Base-by-base conservation (phyloP, 768 basidiomycete species). In the Leccinellum rugosiceps region DNA sequence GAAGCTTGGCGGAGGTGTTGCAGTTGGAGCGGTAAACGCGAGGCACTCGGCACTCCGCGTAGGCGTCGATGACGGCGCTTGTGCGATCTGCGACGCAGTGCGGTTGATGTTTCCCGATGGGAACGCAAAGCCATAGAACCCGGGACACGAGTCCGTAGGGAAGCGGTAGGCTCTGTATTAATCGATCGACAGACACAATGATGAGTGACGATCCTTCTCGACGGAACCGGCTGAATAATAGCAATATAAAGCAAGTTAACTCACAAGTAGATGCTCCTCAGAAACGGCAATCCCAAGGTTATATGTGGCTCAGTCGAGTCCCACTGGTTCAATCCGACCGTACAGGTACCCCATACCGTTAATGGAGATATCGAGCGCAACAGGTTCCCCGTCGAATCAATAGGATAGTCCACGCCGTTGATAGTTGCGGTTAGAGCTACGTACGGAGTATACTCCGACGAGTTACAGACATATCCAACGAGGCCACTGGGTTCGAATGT, bases 51-150 rank as follows among this genome's bases (percentile, higher is more conserved):
- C 50, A n/a, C 56, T 64, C 45, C 63, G 61, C 9, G 56, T 25
- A 0, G 63, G 63, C 4, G 61, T 63, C 56, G 63, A 57, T n/a
- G 59, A 23, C 0, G 68, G 68, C 21, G 25, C 60, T 41, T 70
- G 68, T 17, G 58, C 51, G 5, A 69, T 60, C 25, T 68, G 61
- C 13, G 59, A 30, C 5, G 57, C 14, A 2, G 66, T 70, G 15
- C 59, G 57, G 32, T 68, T 67, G 34, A 65, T n/a, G 6, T 60
- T 50, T 43, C 66, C 62, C 2, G 68, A 68, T 3, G 61, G 68
- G 34, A 70, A 70, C 5, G 67, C 67, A 26, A 69, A 69, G 19
- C 64, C 62, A 30, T 66, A 69, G 57, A 57, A 70, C 38, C 61
- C 69, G 9, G 68, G 67, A 47, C 69, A 70, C 23, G 52, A 56